Percentiles rank a stretch among this genome's conserved stretches.
Conservation (phyloP, 371 early-diverging fungal genomes). For the Chytridiales sp. region DNA sequence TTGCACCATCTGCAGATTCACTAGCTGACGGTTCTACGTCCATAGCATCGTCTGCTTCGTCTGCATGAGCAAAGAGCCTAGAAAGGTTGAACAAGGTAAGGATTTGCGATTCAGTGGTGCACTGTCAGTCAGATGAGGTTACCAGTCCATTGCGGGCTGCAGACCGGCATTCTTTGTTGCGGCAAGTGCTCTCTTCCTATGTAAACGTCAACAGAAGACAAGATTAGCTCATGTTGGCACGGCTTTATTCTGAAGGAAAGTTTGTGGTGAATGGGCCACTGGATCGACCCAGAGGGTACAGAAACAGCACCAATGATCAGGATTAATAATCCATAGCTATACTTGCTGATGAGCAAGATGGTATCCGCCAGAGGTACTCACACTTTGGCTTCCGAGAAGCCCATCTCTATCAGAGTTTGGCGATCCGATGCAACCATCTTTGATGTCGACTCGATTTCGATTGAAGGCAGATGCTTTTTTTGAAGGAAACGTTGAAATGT, state of each 20-base stretch:
- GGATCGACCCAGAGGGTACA: neutral
- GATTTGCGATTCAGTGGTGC: neutral
- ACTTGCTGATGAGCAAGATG: neutral
- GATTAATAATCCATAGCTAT: neutral
- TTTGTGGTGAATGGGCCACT: slow-evolving; percentile 18
- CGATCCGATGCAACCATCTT: slow-evolving; percentile 55
- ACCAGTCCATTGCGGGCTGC: slow-evolving; percentile 90
- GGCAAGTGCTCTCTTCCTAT: slow-evolving; percentile 55
- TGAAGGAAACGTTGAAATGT: too few species aligned
- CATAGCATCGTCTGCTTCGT: slow-evolving; percentile 66
- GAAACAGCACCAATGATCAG: neutral
- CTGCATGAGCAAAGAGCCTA: slow-evolving; percentile 75
- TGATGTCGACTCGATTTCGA: too few species aligned
- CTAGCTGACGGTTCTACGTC: slow-evolving; percentile 47
- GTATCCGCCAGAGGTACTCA: slow-evolving; percentile 32
- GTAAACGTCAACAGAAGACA: neutral
- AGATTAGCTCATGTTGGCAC: neutral
- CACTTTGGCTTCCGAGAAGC: slow-evolving; percentile 73
- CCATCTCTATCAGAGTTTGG: slow-evolving; percentile 71
- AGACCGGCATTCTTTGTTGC: slow-evolving; percentile 82
- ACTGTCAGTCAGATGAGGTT: slow-evolving; percentile 12
- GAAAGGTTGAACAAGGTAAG: slow-evolving; percentile 3
- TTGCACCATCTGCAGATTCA: slow-evolving; percentile 19
- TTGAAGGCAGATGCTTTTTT: too few species aligned
- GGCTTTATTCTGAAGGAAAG: slow-evolving; percentile 33